These are phyloP conservation scores for Agaricales sp. DNA, from an alignment of 1,284 basidiomycete species.

Conservation along the genomic window DNA sequence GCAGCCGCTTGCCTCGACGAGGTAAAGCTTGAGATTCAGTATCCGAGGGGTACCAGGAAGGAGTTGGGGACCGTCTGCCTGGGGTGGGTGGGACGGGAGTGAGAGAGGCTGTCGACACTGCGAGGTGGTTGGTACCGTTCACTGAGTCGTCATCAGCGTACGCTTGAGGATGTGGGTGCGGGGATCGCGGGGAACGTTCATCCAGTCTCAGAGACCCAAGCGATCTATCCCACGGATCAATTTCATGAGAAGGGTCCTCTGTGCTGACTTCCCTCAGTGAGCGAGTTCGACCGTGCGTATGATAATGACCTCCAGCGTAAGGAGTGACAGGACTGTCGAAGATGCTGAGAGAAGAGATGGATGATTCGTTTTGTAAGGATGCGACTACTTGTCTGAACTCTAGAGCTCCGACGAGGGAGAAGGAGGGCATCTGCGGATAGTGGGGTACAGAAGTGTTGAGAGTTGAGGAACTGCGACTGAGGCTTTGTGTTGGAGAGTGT, in stretches of 20 bases:
- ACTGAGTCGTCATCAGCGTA: slow-evolving; percentile 15
- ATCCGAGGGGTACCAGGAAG: slow-evolving; percentile 41
- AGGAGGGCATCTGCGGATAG: slow-evolving; percentile 56
- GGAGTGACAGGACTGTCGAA: slow-evolving; percentile 66
- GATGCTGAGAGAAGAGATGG: slow-evolving; percentile 41
- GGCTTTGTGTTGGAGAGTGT: slow-evolving; percentile 12
- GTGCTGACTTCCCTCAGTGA: background rate
- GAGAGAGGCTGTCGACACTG: background rate
- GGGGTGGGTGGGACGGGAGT: background rate
- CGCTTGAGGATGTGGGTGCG: slow-evolving; percentile 16
- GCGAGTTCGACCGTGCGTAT: slow-evolving; percentile 21
- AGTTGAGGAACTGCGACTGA: slow-evolving; percentile 17
- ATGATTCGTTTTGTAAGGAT: slow-evolving; percentile 59
- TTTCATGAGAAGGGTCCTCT: slow-evolving; percentile 17
- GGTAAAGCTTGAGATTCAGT: slow-evolving; percentile 33
- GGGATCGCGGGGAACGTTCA: slow-evolving; percentile 28
- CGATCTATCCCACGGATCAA: slow-evolving; percentile 39
- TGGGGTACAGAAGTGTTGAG: slow-evolving; percentile 25
- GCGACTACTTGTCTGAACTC: slow-evolving; percentile 89
- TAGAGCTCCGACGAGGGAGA: slow-evolving; percentile 86
- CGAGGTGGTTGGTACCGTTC: slow-evolving; percentile 9
- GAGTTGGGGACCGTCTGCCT: slow-evolving; percentile 23
- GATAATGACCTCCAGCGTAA: slow-evolving; percentile 66
- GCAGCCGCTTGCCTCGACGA: slow-evolving; percentile 22
- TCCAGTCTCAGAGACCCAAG: slow-evolving; percentile 35